These are phyloP conservation scores for Triadica sebifera DNA, from an alignment of 345 rosid species.

Conservation along the genomic window DNA sequence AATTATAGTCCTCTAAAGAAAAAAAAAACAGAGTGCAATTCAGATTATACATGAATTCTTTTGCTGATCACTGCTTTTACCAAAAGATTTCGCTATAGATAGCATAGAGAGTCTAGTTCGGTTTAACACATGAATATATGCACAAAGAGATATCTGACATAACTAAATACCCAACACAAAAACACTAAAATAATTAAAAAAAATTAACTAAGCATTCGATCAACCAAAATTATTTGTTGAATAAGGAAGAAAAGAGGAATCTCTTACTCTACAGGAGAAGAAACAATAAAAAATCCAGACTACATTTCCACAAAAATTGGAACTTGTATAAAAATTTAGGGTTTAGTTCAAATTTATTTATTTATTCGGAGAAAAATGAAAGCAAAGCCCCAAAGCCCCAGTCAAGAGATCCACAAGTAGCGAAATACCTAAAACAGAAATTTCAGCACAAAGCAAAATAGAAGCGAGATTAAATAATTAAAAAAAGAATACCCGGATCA, in stretches of 20 bases:
- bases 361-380: neutral
- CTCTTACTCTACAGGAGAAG: neutral
- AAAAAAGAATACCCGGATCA: conserved; percentile 67
- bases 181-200: no score
- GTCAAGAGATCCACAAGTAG: neutral
- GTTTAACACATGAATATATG: no score
- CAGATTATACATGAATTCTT: neutral
- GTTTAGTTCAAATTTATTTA: neutral
- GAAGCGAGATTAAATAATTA: neutral
- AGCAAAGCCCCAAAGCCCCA: neutral
- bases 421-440: neutral
- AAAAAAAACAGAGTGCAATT: neutral
- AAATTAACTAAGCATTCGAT: no score
- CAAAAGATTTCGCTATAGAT: neutral
- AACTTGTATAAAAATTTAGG: neutral
- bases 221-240: no score
- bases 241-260: neutral
- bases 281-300: neutral
- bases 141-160: no score
- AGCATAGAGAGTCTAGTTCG: no score
- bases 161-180: no score
- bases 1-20: neutral
- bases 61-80: neutral
- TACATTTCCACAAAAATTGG: neutral
- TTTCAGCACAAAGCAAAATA: neutral